Evolutionary conservation across 805 yeast genomes (phyloP), one percentile per base, ranked within the genome.

Genomic region (Barnettozyma californica): DNA sequence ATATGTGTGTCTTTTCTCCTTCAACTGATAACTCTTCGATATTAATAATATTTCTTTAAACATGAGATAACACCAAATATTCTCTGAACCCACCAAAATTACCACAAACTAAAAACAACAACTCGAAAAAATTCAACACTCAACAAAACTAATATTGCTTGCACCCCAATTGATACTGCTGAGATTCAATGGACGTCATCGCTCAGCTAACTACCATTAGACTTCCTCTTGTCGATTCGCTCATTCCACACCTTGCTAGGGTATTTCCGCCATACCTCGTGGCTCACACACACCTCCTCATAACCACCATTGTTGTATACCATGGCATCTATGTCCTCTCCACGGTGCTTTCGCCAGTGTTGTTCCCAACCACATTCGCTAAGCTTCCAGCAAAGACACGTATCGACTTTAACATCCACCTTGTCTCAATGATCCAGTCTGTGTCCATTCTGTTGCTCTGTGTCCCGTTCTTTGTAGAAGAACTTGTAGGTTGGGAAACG

Each of bases 391-490:
- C 56, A n/a, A 78, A 78, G 57, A 76, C 78, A 34, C 73, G 73
- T 56, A 59, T 83, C 54, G 86, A 88, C 63, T 88, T 87, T 64
- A 91, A 88, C 64, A 83, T 87, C 58, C 98, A 91, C 66, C 76
- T 87, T 23, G 96, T 89, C 5, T 86, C 97, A 2, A 80, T 87
- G 75, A 77, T 90, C 20, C 97, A 94, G 67, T 80, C 94, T 34
- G 36, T 88, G 0, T 54, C 86, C 20, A 83, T 95, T 20, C 65
- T 89, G 21, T 59, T 69, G 23, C 59, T 83, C 11, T 44, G 44
- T 36, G 39, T 47, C n/a, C 50, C 50, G 6, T 47, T 43, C 35
- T 44, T 47, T 19, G 16, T 40, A 2, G 33, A 21, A 6, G 43
- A 9, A 16, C 26, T 20, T 18, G 39, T 10, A 18, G 39, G 40